Percentiles rank a stretch among this genome's conserved stretches.
These are phyloP conservation scores for Trichoderma breve DNA, from an alignment of 2,329 filamentous ascomycete species.

Conservation along the genomic window DNA sequence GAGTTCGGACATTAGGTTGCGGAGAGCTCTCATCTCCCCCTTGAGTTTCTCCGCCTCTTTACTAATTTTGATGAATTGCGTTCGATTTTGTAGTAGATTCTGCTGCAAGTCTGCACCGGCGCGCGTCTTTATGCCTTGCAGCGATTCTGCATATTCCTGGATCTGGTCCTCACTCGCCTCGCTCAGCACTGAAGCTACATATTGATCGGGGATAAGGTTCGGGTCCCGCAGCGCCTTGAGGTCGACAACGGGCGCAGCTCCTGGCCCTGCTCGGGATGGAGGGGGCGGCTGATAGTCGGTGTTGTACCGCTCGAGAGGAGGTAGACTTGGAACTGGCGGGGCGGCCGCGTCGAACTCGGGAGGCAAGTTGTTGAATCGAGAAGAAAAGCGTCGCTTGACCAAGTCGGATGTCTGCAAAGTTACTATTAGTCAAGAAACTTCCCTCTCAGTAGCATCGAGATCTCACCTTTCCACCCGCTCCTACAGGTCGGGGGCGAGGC, in stretches of 20 bases:
- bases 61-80: conserved; percentile 98
- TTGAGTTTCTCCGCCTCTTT: conserved; percentile 99
- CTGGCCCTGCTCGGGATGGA: conserved; percentile 50
- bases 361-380: conserved; percentile 78
- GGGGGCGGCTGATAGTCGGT: conserved; percentile 53
- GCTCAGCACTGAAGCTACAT: conserved; percentile 68
- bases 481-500: conserved; percentile 45
- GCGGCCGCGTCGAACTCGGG: conserved; percentile 65
- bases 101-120: conserved; percentile 85
- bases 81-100: conserved; percentile 94
- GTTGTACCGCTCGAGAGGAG: conserved; percentile 59
- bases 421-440: not conserved
- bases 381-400: conserved; percentile 92
- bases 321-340: conserved; percentile 65
- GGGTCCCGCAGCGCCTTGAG: conserved; percentile 76
- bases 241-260: conserved; percentile 67
- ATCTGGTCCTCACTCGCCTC: conserved; percentile 89
- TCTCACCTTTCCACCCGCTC: conserved; percentile 55
- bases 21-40: conserved; percentile 86
- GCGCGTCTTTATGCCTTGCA: conserved; percentile 73
- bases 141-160: conserved; percentile 70
- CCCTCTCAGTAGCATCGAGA: not conserved
- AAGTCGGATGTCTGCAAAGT: conserved; percentile 66
- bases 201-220: conserved; percentile 75
- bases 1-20: conserved; percentile 88